These are phyloP conservation scores for Otatea glauca DNA, from an alignment of 176 grass and related monocot species.

Conservation along the genomic window DNA sequence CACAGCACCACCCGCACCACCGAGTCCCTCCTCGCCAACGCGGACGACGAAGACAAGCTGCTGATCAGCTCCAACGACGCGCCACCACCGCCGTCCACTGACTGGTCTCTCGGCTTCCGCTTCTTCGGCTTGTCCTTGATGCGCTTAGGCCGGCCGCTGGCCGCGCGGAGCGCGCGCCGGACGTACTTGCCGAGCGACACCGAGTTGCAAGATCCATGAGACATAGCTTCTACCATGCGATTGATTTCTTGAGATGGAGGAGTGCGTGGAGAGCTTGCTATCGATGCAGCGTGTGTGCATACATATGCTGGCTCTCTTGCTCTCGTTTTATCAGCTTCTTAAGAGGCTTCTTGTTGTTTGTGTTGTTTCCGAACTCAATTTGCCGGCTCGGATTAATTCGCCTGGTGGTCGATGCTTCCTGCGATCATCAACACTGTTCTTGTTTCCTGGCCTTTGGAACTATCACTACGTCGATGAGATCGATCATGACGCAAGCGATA, in stretches of 20 bases:
- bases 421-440: constrained; percentile 36
- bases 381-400: neutral
- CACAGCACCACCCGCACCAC: constrained; percentile 61
- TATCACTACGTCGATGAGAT: neutral
- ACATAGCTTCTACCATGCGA: neutral
- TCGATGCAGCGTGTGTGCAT: neutral
- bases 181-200: constrained; percentile 34
- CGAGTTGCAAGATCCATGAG: neutral
- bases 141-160: neutral
- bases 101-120: neutral
- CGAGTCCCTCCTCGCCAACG: neutral
- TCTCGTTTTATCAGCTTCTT: neutral
- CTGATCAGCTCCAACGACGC: constrained; percentile 33
- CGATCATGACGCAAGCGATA: neutral
- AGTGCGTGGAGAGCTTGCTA: constrained; percentile 2
- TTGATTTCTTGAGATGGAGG: too few relatives aligned
- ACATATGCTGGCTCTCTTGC: neutral
- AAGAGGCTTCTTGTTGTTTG: neutral
- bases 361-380: neutral
- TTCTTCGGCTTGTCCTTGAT: constrained; percentile 1
- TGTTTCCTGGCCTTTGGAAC: constrained; percentile 35
- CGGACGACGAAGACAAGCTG: neutral
- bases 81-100: neutral
- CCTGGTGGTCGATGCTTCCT: neutral
- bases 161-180: constrained; percentile 11